A percentile compares a stretch with the other conserved stretches of the same genome.
Evolutionary conservation across 2,329 filamentous ascomycete species (phyloP).

Genomic region (Hymenoscyphus fructigenus): DNA sequence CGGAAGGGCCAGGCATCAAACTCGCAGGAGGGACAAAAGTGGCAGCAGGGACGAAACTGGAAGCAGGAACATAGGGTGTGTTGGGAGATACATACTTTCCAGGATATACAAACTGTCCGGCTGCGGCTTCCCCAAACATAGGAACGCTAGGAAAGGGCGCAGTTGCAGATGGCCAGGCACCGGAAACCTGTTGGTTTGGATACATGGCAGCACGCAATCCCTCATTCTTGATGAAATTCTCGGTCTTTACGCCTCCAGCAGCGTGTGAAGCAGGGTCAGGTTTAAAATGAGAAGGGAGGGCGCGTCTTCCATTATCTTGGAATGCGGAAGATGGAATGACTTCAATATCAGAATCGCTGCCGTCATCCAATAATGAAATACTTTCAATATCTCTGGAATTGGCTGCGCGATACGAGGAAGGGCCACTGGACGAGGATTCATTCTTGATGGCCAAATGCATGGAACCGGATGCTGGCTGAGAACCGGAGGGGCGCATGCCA

Average conservation of each 20-base stretch:
- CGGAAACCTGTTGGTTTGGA: constrained; percentile 31
- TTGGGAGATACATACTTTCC: background rate
- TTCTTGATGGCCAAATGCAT: background rate
- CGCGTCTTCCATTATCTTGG: constrained; percentile 27
- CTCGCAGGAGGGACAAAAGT: background rate
- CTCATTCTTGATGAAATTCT: background rate
- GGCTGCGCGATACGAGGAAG: background rate
- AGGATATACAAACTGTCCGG: constrained; percentile 12
- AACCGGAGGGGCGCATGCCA: constrained; percentile 22
- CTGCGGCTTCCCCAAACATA: background rate
- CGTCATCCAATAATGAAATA: constrained; percentile 19
- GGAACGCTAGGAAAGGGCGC: background rate
- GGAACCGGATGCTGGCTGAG: background rate
- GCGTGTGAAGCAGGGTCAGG: constrained; percentile 4
- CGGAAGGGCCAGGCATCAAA: background rate
- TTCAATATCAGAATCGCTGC: constrained; percentile 35
- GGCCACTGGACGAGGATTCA: background rate
- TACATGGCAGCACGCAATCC: constrained; percentile 21
- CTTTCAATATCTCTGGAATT: background rate
- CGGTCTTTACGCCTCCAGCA: background rate
- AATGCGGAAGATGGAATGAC: constrained; percentile 33
- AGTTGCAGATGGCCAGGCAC: constrained; percentile 12
- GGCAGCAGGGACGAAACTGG: background rate
- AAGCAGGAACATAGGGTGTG: background rate
- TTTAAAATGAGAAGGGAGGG: background rate